These are phyloP conservation scores for Nicotiana tabacum DNA, from an alignment of 257 asterid genomes.

Conservation along the genomic window DNA sequence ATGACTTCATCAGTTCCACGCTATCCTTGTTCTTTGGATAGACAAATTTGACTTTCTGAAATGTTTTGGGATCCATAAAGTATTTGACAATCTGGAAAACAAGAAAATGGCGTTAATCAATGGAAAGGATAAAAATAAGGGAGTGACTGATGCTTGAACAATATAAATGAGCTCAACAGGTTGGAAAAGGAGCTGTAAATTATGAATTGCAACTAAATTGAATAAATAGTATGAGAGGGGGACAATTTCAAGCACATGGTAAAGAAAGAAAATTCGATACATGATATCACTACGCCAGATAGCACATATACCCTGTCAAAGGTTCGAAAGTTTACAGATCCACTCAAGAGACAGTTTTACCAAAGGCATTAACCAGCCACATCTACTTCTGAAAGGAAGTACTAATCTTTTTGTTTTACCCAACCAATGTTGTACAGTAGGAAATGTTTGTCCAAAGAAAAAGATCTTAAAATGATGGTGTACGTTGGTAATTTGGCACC, in stretches of 20 bases:
- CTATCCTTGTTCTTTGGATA: constrained; percentile 90
- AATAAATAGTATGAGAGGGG: background rate
- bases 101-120: background rate
- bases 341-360: background rate
- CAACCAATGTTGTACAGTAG: background rate
- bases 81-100: constrained; percentile 77
- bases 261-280: background rate
- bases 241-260: background rate
- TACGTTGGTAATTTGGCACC: background rate
- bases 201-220: too few relatives aligned
- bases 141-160: background rate
- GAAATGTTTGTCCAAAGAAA: background rate
- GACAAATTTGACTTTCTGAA: constrained; percentile 91
- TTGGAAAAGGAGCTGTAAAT: too few relatives aligned
- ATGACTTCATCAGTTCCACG: constrained; percentile 73
- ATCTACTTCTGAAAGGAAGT: background rate
- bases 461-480: background rate
- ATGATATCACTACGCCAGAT: background rate
- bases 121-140: background rate
- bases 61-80: constrained; percentile 80
- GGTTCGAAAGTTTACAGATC: background rate
- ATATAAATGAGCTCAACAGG: background rate
- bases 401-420: background rate
- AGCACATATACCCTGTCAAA: background rate
- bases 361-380: background rate